phyloP scores from a whole-genome alignment of 305 asterid genomes.

The Solanum hybrid region DNA sequence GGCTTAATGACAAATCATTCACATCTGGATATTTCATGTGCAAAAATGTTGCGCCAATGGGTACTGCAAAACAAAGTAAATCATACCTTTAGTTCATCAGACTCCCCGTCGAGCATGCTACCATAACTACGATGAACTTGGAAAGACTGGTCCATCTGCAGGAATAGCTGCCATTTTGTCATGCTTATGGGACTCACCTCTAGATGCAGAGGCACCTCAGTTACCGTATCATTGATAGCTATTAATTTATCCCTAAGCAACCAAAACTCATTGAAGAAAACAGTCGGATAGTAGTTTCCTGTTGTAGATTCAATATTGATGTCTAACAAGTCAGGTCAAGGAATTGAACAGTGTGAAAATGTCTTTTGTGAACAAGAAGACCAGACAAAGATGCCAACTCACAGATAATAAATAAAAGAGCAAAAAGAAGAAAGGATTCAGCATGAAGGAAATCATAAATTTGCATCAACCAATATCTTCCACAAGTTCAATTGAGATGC shows the following conservation, averaged over 20 bases:
- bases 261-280: conserved; percentile 93
- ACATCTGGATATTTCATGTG: background rate
- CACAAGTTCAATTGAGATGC: background rate
- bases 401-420: background rate
- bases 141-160: conserved; percentile 97
- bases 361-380: background rate
- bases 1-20: background rate
- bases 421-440: background rate
- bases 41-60: background rate
- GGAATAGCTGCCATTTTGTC: conserved; percentile 95
- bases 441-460: background rate
- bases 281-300: conserved; percentile 83
- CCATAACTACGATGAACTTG: conserved; percentile 90
- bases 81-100: conserved; percentile 91
- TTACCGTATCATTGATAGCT: conserved; percentile 67
- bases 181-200: conserved; percentile 93
- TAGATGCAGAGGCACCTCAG: conserved; percentile 68
- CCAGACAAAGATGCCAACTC: background rate
- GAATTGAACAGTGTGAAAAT: conserved; percentile 11
- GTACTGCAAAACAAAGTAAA: conserved; percentile 3
- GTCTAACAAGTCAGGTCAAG: conserved; percentile 54
- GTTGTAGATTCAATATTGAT: conserved; percentile 57
- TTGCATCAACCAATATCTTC: background rate
- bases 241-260: conserved; percentile 77
- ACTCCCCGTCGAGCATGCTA: conserved; percentile 98